Conservation (phyloP, 1,284 basidiomycete species). For the Testicularia cyperi region DNA sequence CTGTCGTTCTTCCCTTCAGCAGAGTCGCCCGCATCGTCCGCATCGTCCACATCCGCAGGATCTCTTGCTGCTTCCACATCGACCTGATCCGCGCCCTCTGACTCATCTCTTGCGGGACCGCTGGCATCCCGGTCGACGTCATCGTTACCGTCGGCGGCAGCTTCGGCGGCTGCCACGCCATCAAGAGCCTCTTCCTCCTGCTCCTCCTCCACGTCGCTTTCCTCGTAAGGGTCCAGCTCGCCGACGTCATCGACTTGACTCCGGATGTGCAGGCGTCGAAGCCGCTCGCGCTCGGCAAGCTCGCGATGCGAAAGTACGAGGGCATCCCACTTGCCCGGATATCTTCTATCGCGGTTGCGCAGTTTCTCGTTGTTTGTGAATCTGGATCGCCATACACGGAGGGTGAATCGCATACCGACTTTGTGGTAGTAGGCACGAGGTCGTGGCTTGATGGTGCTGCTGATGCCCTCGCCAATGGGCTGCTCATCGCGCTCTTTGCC, state of each 20-base stretch:
- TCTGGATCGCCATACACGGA: constrained; percentile 47
- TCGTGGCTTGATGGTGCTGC: constrained; percentile 14
- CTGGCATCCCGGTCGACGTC: too few species aligned
- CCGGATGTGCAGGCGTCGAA: constrained; percentile 28
- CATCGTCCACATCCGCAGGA: constrained; percentile 5
- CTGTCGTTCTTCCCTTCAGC: too few species aligned
- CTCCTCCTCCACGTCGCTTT: constrained; percentile 33
- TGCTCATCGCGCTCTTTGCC: constrained; percentile 39
- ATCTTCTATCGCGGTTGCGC: constrained; percentile 30
- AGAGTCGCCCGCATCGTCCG: constrained; percentile 7
- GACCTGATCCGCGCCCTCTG: too few species aligned
- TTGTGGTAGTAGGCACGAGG: constrained; percentile 53
- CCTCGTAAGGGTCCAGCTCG: constrained; percentile 37
- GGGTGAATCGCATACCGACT: constrained; percentile 50
- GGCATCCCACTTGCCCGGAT: constrained; percentile 52
- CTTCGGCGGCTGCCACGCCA: constrained; percentile 1
- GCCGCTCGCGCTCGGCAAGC: constrained; percentile 32
- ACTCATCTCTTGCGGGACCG: too few species aligned
- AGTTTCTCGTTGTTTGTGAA: constrained; percentile 42
- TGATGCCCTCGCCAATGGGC: constrained; percentile 15
- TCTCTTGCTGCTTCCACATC: too few species aligned
- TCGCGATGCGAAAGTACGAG: constrained; percentile 42
- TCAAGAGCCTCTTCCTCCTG: constrained; percentile 1
- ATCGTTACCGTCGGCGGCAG: background rate
- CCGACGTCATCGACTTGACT: constrained; percentile 43